Base-by-base conservation (phyloP, 2,329 filamentous ascomycete species). In the Exophiala aquamarina region DNA sequence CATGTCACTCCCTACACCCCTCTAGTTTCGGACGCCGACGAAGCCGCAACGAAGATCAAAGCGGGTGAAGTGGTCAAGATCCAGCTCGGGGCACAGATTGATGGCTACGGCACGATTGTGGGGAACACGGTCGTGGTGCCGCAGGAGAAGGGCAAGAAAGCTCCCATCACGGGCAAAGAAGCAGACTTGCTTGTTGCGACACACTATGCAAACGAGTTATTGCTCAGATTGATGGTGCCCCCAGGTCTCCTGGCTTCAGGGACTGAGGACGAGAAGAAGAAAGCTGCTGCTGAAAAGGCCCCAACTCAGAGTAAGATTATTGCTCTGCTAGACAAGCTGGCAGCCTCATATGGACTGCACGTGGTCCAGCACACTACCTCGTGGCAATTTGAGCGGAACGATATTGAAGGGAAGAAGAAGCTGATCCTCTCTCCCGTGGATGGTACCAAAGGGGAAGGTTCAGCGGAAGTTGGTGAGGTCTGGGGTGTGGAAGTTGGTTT, bases 401-500 rank as follows among this genome's bases (percentile, higher is more conserved):
- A 98, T 72, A 97, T 98, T 57, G 93, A 98, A 76, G 87, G 88
- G 63, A 84, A 86, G 78, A 96, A 96, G 84, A 97, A 96, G 83
- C 95, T 98, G 65, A 93, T 98, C 59, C 77, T 98, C 48, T 81
- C 89, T 29, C 70, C 70, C 18, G 81, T 84, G 41, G 90, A 96
- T 63, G 89, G 89, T 57, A 83, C 87, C 66, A 94, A 90, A 76
- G 92, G 92, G 47, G 93, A 98, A 53, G 93, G 93, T 64, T 71
- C 83, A 48, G 87, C 93, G 48, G 92, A 94, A 64, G 74, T 95
- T 47, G 86, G 89, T 59, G 93, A 98, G 68, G 91, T 95, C 52
- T 98, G 93, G 93, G 93, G 93, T 70, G 89, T 98, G 45, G 93
- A 98, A 78, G 83, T 96, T 67, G 92, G 92, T 60, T 82, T 98